Base-by-base conservation (phyloP, 352 stramenopile species). In the Globisporangium cederbergense region DNA sequence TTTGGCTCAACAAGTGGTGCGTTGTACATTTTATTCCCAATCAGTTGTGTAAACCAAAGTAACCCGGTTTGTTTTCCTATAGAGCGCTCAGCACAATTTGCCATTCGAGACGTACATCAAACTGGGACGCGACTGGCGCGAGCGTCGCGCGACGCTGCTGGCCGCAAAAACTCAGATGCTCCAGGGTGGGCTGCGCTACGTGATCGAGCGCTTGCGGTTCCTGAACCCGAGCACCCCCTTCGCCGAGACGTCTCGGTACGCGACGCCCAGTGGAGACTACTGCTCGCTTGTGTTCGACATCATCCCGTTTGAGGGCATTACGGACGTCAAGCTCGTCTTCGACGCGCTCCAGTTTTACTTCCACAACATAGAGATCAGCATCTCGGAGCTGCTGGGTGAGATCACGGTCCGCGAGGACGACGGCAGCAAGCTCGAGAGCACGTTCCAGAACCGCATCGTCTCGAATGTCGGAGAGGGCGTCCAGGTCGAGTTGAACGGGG, bases 281-380 rank as follows among this genome's bases (percentile, higher is more conserved):
- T 75, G 66, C 32, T 77, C 68, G 20, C 62, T 70, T 3, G 59
- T 66, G 25, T 79, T 72, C 46, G 70, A 84, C 36, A 56, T 84
- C 47, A 67, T 72, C 11, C 75, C 75, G 25, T 86, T 89, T 57
- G 72, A 75, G 11, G 66, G 70, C 10, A 70, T 77, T 0, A 50
- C 65, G 30, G 84, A 73, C 3, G 66, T 86, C 28, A 73, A 72
- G n/a, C 66, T 40, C 4, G 68, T 85, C 2, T 70, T 79, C 25
- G 60, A 78, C 8, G 76, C 80, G 9, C 59, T 83, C 2, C 68
- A 68, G 52, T 74, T 77, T 13, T 78, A 77, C 52, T 72, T 71
- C 16, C 66, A 64, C 42, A 86, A 87, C 47, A 55, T 81, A 8
- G 79, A 89, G 65, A 83, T 89, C 69, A 82, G 73, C 56, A 78